Conservation (phyloP, 2,329 filamentous ascomycete species). For the Rachicladosporium sp. region DNA sequence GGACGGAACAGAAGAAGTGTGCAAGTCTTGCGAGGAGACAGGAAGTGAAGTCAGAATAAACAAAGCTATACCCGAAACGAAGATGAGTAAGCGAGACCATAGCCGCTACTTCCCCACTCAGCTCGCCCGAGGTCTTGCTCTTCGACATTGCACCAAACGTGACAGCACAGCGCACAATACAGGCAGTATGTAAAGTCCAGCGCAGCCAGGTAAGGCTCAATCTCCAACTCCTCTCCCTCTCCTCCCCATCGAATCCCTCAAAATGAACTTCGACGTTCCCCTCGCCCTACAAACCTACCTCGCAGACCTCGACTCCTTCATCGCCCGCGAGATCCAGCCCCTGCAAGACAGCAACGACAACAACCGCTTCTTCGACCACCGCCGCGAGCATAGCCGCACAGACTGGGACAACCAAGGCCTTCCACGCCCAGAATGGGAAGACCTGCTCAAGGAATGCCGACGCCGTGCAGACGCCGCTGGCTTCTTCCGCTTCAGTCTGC, state of each 20-base stretch:
- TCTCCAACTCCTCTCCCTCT: no score
- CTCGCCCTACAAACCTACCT: slow-evolving; percentile 39
- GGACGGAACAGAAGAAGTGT: no score
- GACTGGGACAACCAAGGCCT: slow-evolving; percentile 48
- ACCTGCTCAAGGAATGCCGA: slow-evolving; percentile 37
- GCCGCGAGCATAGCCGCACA: slow-evolving; percentile 49
- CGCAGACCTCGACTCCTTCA: slow-evolving; percentile 43
- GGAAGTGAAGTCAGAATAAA: no score
- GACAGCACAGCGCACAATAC: no score
- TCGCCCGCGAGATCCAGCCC: slow-evolving; percentile 40
- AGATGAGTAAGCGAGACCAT: no score
- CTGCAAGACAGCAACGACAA: slow-evolving; percentile 46
- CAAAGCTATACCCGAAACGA: no score
- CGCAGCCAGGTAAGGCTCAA: no score
- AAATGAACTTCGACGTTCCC: slow-evolving; percentile 46
- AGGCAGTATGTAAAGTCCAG: no score
- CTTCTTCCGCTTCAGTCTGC: slow-evolving; percentile 48
- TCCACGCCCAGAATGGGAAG: slow-evolving; percentile 47
- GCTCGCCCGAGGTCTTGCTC: no score
- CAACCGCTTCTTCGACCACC: slow-evolving; percentile 53
- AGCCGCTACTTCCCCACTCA: no score
- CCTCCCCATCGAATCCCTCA: not conserved
- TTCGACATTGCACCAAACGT: no score
- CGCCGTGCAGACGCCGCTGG: slow-evolving; percentile 45
- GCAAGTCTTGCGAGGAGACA: no score